A percentile compares a stretch with the other conserved stretches of the same genome.
phyloP scores from a whole-genome alignment of 164 flowering plant species.

The Macadamia tetraphylla region DNA sequence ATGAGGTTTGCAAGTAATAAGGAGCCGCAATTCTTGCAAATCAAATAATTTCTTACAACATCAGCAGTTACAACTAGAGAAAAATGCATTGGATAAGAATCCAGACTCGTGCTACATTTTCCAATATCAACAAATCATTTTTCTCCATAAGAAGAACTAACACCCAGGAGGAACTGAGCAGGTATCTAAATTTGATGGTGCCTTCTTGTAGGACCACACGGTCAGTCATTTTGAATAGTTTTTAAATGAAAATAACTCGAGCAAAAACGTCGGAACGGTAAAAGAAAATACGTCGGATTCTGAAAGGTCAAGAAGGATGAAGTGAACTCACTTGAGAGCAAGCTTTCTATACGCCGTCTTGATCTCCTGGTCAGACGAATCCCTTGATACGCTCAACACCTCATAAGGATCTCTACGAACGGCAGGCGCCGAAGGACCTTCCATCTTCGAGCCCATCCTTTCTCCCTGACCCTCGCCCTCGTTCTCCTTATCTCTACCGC shows the following conservation, averaged over 20 bases:
- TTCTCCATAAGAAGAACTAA: too few species aligned
- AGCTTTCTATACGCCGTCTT: constrained; percentile 89
- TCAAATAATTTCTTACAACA: too few species aligned
- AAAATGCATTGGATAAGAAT: too few species aligned
- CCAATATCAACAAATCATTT: too few species aligned
- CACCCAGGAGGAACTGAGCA: too few species aligned
- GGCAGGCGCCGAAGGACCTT: constrained; percentile 61
- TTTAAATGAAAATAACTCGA: neutral
- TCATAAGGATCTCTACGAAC: constrained; percentile 89
- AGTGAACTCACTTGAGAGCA: constrained; percentile 72
- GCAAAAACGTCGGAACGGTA: neutral
- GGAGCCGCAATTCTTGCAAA: too few species aligned
- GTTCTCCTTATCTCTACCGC: neutral
- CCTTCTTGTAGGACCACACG: too few species aligned
- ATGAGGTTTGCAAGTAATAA: too few species aligned
- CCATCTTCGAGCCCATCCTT: constrained; percentile 47
- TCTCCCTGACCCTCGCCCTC: neutral
- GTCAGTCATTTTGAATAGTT: neutral
- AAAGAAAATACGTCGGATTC: neutral
- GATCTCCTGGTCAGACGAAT: constrained; percentile 88
- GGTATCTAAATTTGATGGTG: too few species aligned
- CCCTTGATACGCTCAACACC: constrained; percentile 69
- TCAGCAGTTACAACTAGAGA: too few species aligned
- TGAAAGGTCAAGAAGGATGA: neutral
- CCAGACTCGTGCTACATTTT: too few species aligned